Base-by-base conservation (phyloP, 805 yeast species). In the Metschnikowia noctiluminum region DNA sequence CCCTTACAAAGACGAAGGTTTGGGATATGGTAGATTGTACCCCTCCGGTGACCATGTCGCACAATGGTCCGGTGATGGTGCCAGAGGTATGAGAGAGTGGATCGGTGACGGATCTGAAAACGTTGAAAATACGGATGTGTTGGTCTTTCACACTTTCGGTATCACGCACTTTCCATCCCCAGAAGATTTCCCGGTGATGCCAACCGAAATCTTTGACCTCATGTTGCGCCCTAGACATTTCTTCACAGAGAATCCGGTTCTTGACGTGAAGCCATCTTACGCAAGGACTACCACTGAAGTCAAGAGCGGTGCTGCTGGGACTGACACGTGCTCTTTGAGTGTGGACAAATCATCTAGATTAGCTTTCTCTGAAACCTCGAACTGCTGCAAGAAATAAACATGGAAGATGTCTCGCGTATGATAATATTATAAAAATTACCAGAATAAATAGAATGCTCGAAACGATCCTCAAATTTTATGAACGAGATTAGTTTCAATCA, bases 131-230 rank as follows among this genome's bases (percentile, higher is more conserved):
- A 82, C 88, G 36, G 94, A 87, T 64, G 77, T 87, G 52, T 77
- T 87, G 45, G 70, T 84, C 60, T 87, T 82, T 82, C 91, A 87
- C 68, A 87, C 92, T 28, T 87, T 87, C 61, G 94, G 94, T 61
- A 80, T 87, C 57, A 82, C 92, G 32, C 95, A 87, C 65, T 84
- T 86, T 80, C 95, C 95, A 51, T 84, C 91, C 12, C 92, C 94
- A 51, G 94, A 87, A 72, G 95, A 87, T 68, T 87, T 86, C 84
- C 94, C 94, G 49, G 79, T 87, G 55, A 87, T 87, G 94, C 94
- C 94, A 42, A 85, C 89, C 43, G 95, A 87, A 70, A 86, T 89
- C 61, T 83, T 87, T 60, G 80, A 85, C 51, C 73, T 87, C 57
- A 72, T 84, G 71, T 73, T 87, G 64, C 80, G 91, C 68, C 94